Percentiles rank a stretch among this genome's conserved stretches.
Conservation (phyloP, 164 flowering plant genomes). For the Platanus orientalis region DNA sequence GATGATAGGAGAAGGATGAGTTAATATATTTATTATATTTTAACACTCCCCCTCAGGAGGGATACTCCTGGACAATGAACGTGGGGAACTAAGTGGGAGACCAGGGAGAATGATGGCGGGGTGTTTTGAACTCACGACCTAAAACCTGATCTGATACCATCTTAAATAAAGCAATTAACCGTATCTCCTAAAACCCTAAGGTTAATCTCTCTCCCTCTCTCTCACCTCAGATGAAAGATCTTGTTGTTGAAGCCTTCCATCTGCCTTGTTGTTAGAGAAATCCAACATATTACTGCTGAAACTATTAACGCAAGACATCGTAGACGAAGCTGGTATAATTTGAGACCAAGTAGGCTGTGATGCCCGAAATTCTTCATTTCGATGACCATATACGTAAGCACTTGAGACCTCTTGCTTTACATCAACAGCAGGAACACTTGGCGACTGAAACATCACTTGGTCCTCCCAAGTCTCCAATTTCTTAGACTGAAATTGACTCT, state of each 20-base stretch:
- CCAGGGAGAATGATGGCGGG: too few relatives aligned
- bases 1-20: too few relatives aligned
- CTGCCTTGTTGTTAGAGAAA: constrained; percentile 44
- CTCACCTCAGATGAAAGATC: constrained; percentile 71
- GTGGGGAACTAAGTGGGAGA: too few relatives aligned
- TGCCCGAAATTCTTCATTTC: constrained; percentile 40
- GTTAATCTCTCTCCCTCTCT: too few relatives aligned
- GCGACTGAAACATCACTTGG: constrained; percentile 35
- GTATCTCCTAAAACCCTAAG: too few relatives aligned
- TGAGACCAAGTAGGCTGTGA: constrained; percentile 41
- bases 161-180: too few relatives aligned
- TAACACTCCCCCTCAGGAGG: too few relatives aligned
- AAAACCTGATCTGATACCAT: too few relatives aligned
- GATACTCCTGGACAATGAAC: too few relatives aligned
- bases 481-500: constrained; percentile 34
- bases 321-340: constrained; percentile 42
- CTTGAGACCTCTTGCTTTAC: constrained; percentile 54
- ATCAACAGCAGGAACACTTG: constrained; percentile 28
- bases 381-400: constrained; percentile 31
- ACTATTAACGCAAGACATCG: constrained; percentile 64
- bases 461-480: constrained; percentile 67
- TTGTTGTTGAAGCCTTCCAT: constrained; percentile 34
- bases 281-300: constrained; percentile 57
- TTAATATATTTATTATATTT: too few relatives aligned
- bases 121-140: too few relatives aligned